Percentiles rank a stretch among this genome's conserved stretches.
Conservation (phyloP, 1,284 basidiomycete genomes). For the Sphaerobolus stellatus region DNA sequence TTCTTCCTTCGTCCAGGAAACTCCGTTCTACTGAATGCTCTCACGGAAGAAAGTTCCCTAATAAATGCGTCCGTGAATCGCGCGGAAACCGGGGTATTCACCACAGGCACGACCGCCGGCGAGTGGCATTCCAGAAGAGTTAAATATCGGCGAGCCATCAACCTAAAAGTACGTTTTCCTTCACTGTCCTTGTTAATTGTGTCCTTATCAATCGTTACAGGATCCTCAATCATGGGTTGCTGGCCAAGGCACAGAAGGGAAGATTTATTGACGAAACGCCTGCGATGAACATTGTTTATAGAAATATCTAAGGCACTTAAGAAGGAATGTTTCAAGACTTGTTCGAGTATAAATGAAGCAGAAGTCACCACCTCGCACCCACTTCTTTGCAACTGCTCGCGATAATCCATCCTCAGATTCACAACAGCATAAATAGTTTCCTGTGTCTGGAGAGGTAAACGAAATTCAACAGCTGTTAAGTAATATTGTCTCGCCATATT, state of each 20-base stretch:
- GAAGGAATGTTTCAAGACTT: neutral
- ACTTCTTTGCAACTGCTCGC: too few relatives aligned
- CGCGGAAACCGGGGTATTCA: neutral
- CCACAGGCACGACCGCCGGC: neutral
- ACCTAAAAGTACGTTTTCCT: neutral
- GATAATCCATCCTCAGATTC: too few relatives aligned
- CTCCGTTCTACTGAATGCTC: neutral
- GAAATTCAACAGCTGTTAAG: too few relatives aligned
- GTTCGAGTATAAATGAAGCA: too few relatives aligned
- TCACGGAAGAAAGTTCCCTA: neutral
- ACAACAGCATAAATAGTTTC: too few relatives aligned
- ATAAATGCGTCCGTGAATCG: neutral
- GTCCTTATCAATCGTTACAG: neutral
- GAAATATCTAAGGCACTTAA: neutral
- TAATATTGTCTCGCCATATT: too few relatives aligned
- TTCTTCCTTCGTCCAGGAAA: conserved; percentile 2
- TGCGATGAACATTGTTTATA: too few relatives aligned
- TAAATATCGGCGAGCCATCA: neutral
- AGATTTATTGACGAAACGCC: neutral
- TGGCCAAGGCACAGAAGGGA: neutral
- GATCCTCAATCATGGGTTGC: neutral
- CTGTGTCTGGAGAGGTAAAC: too few relatives aligned
- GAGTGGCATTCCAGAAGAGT: neutral
- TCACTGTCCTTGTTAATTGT: neutral
- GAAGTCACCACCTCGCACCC: too few relatives aligned